Evolutionary conservation across 805 yeast genomes (phyloP).

Genomic region (Cyberlindnera samutprakarnensis): DNA sequence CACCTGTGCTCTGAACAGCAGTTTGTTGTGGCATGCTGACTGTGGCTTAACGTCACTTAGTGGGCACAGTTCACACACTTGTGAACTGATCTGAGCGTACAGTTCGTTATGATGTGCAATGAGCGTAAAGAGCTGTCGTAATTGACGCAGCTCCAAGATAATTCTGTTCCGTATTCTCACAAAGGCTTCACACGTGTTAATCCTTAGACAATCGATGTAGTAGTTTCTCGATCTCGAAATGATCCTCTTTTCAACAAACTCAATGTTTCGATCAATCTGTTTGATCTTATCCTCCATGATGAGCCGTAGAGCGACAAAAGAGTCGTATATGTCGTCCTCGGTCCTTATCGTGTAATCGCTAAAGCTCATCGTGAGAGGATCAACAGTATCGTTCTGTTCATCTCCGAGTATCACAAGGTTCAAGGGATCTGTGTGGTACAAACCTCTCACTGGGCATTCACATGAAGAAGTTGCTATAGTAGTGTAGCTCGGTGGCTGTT

Average conservation of each 20-base stretch:
- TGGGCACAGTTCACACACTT: neutral
- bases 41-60: neutral
- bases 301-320: slow-evolving; percentile 5
- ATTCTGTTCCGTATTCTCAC: slow-evolving; percentile 11
- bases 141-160: slow-evolving; percentile 3
- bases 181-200: slow-evolving; percentile 13
- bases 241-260: slow-evolving; percentile 15
- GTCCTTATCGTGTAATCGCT: slow-evolving; percentile 6
- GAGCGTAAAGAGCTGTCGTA: slow-evolving; percentile 6
- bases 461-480: slow-evolving; percentile 7
- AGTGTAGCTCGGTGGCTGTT: slow-evolving; percentile 19
- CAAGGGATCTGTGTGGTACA: slow-evolving; percentile 8
- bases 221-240: slow-evolving; percentile 10
- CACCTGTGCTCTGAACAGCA: slow-evolving; percentile 3
- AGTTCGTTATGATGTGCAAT: slow-evolving; percentile 9
- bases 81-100: slow-evolving; percentile 3
- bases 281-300: slow-evolving; percentile 14
- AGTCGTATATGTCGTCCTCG: slow-evolving; percentile 10
- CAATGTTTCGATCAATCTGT: slow-evolving; percentile 15
- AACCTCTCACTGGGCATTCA: slow-evolving; percentile 9
- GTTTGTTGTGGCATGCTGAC: slow-evolving; percentile 1
- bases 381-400: slow-evolving; percentile 3
- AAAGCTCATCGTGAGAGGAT: slow-evolving; percentile 9
- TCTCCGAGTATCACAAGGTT: neutral
- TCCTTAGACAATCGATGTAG: slow-evolving; percentile 17